These are phyloP conservation scores for Geranomyces variabilis DNA, from an alignment of 192 early-diverging fungal genomes.

Conservation along the genomic window DNA sequence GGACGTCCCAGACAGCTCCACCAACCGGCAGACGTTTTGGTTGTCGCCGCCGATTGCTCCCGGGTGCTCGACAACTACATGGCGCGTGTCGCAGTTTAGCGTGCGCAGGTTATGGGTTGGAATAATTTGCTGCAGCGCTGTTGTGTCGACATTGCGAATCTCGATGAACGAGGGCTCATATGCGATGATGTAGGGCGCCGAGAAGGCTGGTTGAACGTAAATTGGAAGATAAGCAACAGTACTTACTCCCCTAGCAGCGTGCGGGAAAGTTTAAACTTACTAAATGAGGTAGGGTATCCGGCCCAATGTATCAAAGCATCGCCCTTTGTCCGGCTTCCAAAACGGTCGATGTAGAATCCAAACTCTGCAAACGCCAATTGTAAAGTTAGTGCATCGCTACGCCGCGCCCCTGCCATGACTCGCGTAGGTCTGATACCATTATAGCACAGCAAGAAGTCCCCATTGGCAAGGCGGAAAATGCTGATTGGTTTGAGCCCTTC, in stretches of 20 bases:
- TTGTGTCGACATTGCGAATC: constrained; percentile 79
- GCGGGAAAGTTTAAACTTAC: constrained; percentile 23
- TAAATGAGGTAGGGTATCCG: constrained; percentile 81
- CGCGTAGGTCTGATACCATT: constrained; percentile 59
- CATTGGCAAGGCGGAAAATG: constrained; percentile 77
- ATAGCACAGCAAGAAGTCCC: constrained; percentile 89
- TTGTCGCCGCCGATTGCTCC: constrained; percentile 8
- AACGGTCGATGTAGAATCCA: constrained; percentile 89
- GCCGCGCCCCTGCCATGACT: constrained; percentile 1
- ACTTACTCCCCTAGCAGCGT: neutral
- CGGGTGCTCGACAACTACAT: constrained; percentile 34
- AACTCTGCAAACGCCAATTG: constrained; percentile 61
- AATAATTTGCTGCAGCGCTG: constrained; percentile 70
- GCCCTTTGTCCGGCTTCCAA: constrained; percentile 71
- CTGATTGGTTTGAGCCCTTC: constrained; percentile 80
- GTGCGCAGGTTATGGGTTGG: constrained; percentile 62
- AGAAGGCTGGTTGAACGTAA: constrained; percentile 50
- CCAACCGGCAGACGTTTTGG: constrained; percentile 31
- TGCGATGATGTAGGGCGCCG: constrained; percentile 85
- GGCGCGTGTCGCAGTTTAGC: constrained; percentile 48
- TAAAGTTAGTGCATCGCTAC: too few species aligned
- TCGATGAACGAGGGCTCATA: constrained; percentile 92
- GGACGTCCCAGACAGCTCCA: neutral
- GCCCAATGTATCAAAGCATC: constrained; percentile 89
- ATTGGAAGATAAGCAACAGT: neutral